Conservation (phyloP, 371 early-diverging fungal species). For the Mycotypha africana region DNA sequence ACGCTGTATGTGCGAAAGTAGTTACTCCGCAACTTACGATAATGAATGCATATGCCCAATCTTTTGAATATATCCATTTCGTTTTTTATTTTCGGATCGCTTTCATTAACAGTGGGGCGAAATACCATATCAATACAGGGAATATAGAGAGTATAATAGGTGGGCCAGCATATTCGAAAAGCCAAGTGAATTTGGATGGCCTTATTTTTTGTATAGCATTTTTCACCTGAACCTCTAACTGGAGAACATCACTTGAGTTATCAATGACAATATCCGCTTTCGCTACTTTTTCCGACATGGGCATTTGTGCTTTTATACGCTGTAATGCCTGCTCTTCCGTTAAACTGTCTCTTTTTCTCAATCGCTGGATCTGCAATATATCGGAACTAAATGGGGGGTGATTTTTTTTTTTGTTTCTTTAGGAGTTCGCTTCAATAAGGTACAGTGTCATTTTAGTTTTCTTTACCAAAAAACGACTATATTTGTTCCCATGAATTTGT, state of each 20-base stretch:
- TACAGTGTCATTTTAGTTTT: background rate
- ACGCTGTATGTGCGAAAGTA: constrained; percentile 28
- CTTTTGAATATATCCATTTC: no score
- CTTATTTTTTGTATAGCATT: constrained; percentile 36
- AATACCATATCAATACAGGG: background rate
- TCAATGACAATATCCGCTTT: constrained; percentile 82
- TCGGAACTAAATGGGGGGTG: constrained; percentile 71
- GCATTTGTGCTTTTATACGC: constrained; percentile 81
- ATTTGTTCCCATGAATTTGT: constrained; percentile 62
- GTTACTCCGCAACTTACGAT: constrained; percentile 9
- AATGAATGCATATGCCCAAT: no score
- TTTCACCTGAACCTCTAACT: constrained; percentile 58
- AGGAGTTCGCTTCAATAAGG: background rate
- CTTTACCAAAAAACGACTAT: constrained; percentile 81
- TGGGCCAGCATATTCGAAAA: constrained; percentile 36
- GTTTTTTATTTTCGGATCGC: no score
- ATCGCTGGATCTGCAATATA: constrained; percentile 66
- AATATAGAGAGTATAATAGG: constrained; percentile 12
- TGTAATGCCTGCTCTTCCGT: constrained; percentile 59
- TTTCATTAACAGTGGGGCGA: constrained; percentile 7
- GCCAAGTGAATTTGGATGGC: constrained; percentile 41
- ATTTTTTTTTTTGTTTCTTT: background rate
- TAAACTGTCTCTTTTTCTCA: constrained; percentile 70
- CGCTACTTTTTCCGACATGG: constrained; percentile 66
- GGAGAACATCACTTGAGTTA: constrained; percentile 67